phyloP scores from a whole-genome alignment of 1,284 basidiomycete genomes.

The Trichosporon ovoides region DNA sequence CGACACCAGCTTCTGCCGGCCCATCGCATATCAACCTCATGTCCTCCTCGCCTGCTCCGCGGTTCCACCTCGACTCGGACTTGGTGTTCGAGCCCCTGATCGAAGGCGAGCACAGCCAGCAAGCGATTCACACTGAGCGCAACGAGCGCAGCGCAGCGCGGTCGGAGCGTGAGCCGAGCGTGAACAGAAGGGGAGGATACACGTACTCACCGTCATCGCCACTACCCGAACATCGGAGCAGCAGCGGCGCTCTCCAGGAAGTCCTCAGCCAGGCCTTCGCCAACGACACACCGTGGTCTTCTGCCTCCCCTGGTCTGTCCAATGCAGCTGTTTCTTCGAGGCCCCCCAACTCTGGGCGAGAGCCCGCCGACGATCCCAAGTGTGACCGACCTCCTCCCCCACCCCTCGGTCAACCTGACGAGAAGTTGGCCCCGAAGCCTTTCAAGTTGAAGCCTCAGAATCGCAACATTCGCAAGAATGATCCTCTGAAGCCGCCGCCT shows the following conservation, averaged over 20 bases:
- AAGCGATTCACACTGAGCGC: background rate
- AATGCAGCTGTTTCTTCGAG: background rate
- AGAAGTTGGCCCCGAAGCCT: background rate
- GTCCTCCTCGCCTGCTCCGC: background rate
- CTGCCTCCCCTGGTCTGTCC: background rate
- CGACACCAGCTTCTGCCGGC: background rate
- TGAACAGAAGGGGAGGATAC: background rate
- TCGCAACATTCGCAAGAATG: background rate
- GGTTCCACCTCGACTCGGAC: constrained; percentile 1
- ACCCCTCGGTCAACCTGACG: background rate
- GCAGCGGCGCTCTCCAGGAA: background rate
- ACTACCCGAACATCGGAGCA: background rate
- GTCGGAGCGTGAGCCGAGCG: background rate
- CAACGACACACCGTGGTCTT: background rate
- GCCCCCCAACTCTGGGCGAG: background rate
- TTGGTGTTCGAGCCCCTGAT: background rate
- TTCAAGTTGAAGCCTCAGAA: constrained; percentile 1
- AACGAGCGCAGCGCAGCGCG: background rate
- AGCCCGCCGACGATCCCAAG: background rate
- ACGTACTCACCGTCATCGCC: constrained; percentile 1
- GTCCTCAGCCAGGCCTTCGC: background rate
- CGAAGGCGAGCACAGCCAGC: background rate
- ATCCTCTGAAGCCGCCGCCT: background rate
- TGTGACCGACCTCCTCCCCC: background rate
- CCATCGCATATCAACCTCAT: background rate